Percentiles rank a stretch among this genome's conserved stretches.
Evolutionary conservation across 106 monocot species (phyloP).

Genomic region (Apostasia shenzhenica): DNA sequence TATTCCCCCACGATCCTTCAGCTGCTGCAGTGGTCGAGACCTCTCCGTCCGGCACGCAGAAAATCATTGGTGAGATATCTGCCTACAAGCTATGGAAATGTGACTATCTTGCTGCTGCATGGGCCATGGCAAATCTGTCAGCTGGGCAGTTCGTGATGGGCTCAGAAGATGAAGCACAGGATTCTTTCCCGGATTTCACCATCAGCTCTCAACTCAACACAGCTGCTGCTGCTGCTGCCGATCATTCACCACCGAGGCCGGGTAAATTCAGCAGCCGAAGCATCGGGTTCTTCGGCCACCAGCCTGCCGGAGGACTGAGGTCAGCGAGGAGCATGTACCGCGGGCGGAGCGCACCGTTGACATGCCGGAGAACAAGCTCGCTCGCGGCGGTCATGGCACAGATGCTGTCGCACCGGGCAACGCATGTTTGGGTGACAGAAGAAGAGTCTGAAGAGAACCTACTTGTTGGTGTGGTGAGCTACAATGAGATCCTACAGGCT

Average conservation of each 20-base stretch:
- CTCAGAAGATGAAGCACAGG: constrained; percentile 39
- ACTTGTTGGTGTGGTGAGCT: constrained; percentile 71
- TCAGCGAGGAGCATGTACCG: constrained; percentile 60
- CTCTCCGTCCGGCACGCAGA: constrained; percentile 40
- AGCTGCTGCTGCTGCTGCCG: constrained; percentile 16
- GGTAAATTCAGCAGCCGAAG: constrained; percentile 90
- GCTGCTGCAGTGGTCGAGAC: constrained; percentile 67
- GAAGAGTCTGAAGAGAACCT: constrained; percentile 29
- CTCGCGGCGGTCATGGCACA: constrained; percentile 97
- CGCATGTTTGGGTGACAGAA: constrained; percentile 93
- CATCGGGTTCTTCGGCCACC: constrained; percentile 62
- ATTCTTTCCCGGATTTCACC: constrained; percentile 15
- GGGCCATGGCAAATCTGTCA: constrained; percentile 81
- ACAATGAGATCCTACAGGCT: constrained; percentile 64
- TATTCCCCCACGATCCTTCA: constrained; percentile 54
- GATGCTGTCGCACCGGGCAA: constrained; percentile 87
- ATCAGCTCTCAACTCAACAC: constrained; percentile 18
- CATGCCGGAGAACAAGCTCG: constrained; percentile 67
- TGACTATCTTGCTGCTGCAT: constrained; percentile 61
- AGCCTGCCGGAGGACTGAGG: constrained; percentile 13
- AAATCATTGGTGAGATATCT: constrained; percentile 90
- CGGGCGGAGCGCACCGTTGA: constrained; percentile 69
- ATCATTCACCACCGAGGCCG: constrained; percentile 16
- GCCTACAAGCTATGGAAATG: constrained; percentile 90
- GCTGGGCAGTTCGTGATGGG: constrained; percentile 89